Evolutionary conservation across 495 filamentous ascomycete genomes (phyloP).

Genomic region (Pseudevernia furfuracea): DNA sequence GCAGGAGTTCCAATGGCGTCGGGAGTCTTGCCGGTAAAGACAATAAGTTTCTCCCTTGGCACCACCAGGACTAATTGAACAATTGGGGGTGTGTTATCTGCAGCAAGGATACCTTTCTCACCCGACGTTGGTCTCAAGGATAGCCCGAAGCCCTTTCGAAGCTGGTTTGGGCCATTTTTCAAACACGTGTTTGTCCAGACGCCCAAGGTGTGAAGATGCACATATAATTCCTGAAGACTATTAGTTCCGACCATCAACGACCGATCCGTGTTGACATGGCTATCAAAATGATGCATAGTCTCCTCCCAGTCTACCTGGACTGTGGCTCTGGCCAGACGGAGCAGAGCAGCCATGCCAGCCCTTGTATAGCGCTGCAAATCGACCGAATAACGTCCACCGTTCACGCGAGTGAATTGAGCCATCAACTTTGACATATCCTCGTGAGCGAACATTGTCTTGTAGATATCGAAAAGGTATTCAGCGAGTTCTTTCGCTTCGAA

Average conservation of each 20-base stretch:
- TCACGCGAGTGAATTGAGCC: slow-evolving; percentile 10
- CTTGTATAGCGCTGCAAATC: slow-evolving; percentile 32
- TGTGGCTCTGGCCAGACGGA: slow-evolving; percentile 29
- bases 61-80: slow-evolving; percentile 15
- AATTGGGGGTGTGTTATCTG: slow-evolving; percentile 1
- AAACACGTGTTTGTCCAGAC: slow-evolving; percentile 22
- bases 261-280: slow-evolving; percentile 26
- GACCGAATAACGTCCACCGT: neutral
- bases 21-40: slow-evolving; percentile 8
- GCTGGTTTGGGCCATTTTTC: neutral
- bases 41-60: slow-evolving; percentile 8
- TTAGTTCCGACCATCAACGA: slow-evolving; percentile 28
- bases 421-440: slow-evolving; percentile 29
- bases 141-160: neutral
- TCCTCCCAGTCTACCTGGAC: slow-evolving; percentile 30
- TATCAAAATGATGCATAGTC: slow-evolving; percentile 27
- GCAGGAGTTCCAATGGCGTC: slow-evolving; percentile 13
- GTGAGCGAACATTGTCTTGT: slow-evolving; percentile 38
- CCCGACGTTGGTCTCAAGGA: neutral
- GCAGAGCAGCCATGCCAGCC: slow-evolving; percentile 34
- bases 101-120: slow-evolving; percentile 11
- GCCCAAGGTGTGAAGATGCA: slow-evolving; percentile 29
- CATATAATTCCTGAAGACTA: slow-evolving; percentile 25
- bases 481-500: slow-evolving; percentile 32
- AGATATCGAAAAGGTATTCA: slow-evolving; percentile 32